phyloP scores from a whole-genome alignment of 768 basidiomycete species.

The Hygrophoropsis aurantiaca region DNA sequence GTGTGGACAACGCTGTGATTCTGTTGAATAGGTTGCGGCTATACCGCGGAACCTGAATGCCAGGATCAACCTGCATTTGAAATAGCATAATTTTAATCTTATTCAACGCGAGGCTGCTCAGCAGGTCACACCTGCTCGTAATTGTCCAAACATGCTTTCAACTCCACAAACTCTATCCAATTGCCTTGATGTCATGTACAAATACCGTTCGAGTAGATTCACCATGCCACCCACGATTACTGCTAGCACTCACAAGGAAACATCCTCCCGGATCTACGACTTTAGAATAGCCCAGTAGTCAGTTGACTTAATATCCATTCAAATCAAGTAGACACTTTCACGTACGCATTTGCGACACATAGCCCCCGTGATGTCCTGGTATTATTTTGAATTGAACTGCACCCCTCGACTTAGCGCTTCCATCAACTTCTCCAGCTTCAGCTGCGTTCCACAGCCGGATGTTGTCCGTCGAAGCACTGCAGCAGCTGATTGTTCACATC shows the following conservation, averaged over 20 bases:
- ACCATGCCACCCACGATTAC: conserved; percentile 92
- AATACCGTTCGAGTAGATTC: conserved; percentile 88
- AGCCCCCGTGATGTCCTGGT: conserved; percentile 93
- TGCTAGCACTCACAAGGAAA: conserved; percentile 89
- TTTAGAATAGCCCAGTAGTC: conserved; percentile 32
- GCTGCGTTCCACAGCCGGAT: conserved; percentile 91
- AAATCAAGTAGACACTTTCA: conserved; percentile 17
- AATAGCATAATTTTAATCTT: conserved; percentile 30
- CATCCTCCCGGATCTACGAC: conserved; percentile 83
- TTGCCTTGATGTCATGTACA: conserved; percentile 79
- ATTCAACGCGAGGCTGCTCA: conserved; percentile 8
- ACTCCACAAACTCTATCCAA: conserved; percentile 25
- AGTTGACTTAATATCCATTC: conserved; percentile 19
- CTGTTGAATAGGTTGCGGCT: conserved; percentile 21
- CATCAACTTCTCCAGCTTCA: conserved; percentile 70
- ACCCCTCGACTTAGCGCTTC: conserved; percentile 57
- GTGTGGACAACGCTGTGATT: conserved; percentile 17
- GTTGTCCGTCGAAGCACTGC: conserved; percentile 89
- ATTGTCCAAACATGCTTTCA: conserved; percentile 5
- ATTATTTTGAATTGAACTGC: conserved; percentile 92
- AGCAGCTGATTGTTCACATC: conserved; percentile 17
- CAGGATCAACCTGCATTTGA: conserved; percentile 20
- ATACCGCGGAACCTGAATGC: conserved; percentile 33
- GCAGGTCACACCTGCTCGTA: conserved; percentile 19
- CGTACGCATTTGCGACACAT: conserved; percentile 90